phyloP scores from a whole-genome alignment of 176 grass and related monocot species.

The Aegilops longissima region DNA sequence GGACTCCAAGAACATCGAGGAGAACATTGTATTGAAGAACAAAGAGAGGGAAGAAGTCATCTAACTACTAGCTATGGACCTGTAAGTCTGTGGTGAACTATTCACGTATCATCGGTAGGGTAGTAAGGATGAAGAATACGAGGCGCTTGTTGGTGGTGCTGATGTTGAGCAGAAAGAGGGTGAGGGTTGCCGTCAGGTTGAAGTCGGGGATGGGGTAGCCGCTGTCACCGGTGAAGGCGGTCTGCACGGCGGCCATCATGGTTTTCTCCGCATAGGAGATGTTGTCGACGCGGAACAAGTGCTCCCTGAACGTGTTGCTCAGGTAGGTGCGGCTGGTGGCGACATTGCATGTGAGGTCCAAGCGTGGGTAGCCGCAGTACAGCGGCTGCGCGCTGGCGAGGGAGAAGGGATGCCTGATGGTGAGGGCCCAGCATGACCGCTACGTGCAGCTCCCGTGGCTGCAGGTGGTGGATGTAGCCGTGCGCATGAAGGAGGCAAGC shows the following conservation, averaged over 20 bases:
- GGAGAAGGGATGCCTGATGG: slow-evolving; percentile 59
- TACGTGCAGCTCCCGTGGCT: background rate
- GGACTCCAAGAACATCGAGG: too few species aligned
- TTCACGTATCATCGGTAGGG: too few species aligned
- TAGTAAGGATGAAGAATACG: slow-evolving; percentile 21
- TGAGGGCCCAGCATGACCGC: slow-evolving; percentile 22
- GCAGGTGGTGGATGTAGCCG: background rate
- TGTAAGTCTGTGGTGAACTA: too few species aligned
- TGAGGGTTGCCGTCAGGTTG: slow-evolving; percentile 38
- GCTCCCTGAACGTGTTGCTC: background rate
- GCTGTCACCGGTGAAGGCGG: background rate
- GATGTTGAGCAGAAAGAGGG: background rate
- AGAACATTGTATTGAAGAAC: too few species aligned
- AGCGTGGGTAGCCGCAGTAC: slow-evolving; percentile 25
- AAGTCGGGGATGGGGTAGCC: slow-evolving; percentile 15
- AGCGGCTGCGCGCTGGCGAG: slow-evolving; percentile 24
- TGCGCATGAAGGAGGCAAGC: background rate
- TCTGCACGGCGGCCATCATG: background rate
- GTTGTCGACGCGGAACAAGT: background rate
- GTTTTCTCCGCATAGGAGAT: slow-evolving; percentile 20
- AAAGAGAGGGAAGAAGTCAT: too few species aligned
- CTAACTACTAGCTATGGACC: too few species aligned
- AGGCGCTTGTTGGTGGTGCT: slow-evolving; percentile 1
- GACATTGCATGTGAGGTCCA: slow-evolving; percentile 35
- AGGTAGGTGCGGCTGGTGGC: background rate